Conservation (phyloP, 1,139 yeast species). For the Suhomyces bolitotheri region DNA sequence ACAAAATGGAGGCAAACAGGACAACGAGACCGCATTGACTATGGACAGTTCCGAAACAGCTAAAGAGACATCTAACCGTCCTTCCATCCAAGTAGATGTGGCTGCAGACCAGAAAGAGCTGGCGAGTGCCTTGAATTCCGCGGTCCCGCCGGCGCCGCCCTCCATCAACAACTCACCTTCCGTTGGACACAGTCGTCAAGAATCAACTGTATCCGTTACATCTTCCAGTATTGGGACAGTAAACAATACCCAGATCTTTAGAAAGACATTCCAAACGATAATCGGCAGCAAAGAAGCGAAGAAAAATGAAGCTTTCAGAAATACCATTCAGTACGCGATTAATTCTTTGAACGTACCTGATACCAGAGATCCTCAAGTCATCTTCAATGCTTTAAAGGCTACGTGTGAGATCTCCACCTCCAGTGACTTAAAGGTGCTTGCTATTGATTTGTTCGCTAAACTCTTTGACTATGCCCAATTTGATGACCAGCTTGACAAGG, state of each 20-base stretch:
- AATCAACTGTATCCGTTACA: conserved; percentile 25
- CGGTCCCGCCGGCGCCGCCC: conserved; percentile 5
- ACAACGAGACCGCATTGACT: neutral
- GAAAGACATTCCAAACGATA: conserved; percentile 39
- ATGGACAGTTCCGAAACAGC: too few relatives aligned
- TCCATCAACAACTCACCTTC: conserved; percentile 15
- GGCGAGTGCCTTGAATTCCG: neutral
- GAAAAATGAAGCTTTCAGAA: conserved; percentile 37
- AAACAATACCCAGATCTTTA: conserved; percentile 42
- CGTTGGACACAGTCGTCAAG: conserved; percentile 13
- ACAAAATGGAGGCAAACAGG: neutral
- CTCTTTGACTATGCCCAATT: conserved; percentile 46
- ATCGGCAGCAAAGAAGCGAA: conserved; percentile 41
- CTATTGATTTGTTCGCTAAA: conserved; percentile 48
- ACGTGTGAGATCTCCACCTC: conserved; percentile 35
- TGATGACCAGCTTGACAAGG: conserved; percentile 41
- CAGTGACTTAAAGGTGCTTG: conserved; percentile 37
- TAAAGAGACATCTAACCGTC: too few relatives aligned
- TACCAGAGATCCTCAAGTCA: conserved; percentile 35
- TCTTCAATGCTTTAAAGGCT: conserved; percentile 44
- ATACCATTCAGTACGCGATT: conserved; percentile 37
- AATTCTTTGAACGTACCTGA: conserved; percentile 33
- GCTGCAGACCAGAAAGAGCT: neutral
- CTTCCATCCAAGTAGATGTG: neutral
- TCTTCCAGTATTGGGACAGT: conserved; percentile 27